A percentile compares a stretch with the other conserved stretches of the same genome.
Evolutionary conservation across 192 early-diverging fungal genomes (phyloP).

Genomic region (Obelidium mucronatum): DNA sequence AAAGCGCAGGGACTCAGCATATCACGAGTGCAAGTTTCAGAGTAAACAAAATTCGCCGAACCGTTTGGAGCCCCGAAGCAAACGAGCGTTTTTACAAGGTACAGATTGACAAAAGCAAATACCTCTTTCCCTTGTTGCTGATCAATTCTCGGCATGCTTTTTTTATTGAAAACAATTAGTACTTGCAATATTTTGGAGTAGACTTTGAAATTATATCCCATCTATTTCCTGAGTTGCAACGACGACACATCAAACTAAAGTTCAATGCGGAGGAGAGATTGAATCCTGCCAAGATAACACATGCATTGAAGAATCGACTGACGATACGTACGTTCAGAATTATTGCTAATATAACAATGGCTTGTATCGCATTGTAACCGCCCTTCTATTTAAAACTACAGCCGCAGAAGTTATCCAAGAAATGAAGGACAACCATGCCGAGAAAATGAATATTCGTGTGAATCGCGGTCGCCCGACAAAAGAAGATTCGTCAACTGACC

Average conservation of each 20-base stretch:
- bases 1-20: neutral
- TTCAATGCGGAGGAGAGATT: conserved; percentile 18
- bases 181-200: conserved; percentile 21
- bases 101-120: neutral
- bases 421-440: conserved; percentile 1
- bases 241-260: conserved; percentile 30
- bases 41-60: neutral
- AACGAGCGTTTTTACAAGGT: conserved; percentile 23
- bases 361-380: neutral
- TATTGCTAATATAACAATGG: neutral
- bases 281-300: neutral
- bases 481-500: neutral
- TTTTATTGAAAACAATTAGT: neutral
- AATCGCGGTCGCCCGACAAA: neutral
- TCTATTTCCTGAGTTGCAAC: conserved; percentile 10
- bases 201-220: conserved; percentile 23
- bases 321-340: conserved; percentile 1
- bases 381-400: neutral
- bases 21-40: conserved; percentile 12
- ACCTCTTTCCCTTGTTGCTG: no score
- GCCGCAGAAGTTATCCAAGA: conserved; percentile 1
- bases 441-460: neutral
- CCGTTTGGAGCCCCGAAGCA: conserved; percentile 10
- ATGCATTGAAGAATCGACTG: conserved; percentile 1
- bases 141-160: neutral